Evolutionary conservation across 306 rosid species (phyloP).

Genomic region (Quercus cerris): DNA sequence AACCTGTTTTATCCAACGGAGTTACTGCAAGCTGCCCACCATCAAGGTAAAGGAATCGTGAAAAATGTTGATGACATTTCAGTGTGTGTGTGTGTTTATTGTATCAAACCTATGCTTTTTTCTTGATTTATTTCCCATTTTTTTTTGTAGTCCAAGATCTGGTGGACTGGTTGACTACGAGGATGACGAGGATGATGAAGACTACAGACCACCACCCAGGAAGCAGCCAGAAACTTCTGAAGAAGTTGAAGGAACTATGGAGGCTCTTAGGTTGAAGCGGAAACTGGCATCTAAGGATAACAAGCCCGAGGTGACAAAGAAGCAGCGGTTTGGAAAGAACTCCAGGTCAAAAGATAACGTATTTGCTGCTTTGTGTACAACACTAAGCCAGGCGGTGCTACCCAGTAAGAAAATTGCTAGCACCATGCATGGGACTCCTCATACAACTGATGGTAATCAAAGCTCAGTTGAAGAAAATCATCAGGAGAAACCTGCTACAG

Average conservation of each 20-base stretch:
- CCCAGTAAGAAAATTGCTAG: conserved; percentile 57
- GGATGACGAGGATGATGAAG: conserved; percentile 93
- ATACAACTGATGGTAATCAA: conserved; percentile 40
- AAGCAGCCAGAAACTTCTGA: conserved; percentile 61
- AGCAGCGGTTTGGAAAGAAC: conserved; percentile 60
- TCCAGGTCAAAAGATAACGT: conserved; percentile 64
- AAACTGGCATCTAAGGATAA: conserved; percentile 55
- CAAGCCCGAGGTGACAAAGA: conserved; percentile 62
- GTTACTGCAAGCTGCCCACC: conserved; percentile 52
- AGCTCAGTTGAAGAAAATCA: conserved; percentile 40
- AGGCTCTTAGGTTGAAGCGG: conserved; percentile 73
- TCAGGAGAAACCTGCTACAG: conserved; percentile 35
- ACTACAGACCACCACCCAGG: conserved; percentile 82
- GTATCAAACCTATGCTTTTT: neutral
- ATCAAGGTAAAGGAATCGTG: conserved; percentile 43
- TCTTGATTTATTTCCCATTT: conserved; percentile 9
- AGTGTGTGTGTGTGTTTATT: neutral
- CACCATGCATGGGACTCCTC: conserved; percentile 26
- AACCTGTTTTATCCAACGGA: conserved; percentile 69
- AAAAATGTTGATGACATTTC: neutral
- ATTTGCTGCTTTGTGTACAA: conserved; percentile 71
- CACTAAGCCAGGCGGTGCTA: conserved; percentile 74
- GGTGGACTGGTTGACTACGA: conserved; percentile 91
- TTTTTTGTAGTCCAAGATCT: conserved; percentile 52
- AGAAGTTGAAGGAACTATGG: conserved; percentile 79